phyloP scores from a whole-genome alignment of 2,329 filamentous ascomycete species.

The Phaeosphaeriaceae sp. region DNA sequence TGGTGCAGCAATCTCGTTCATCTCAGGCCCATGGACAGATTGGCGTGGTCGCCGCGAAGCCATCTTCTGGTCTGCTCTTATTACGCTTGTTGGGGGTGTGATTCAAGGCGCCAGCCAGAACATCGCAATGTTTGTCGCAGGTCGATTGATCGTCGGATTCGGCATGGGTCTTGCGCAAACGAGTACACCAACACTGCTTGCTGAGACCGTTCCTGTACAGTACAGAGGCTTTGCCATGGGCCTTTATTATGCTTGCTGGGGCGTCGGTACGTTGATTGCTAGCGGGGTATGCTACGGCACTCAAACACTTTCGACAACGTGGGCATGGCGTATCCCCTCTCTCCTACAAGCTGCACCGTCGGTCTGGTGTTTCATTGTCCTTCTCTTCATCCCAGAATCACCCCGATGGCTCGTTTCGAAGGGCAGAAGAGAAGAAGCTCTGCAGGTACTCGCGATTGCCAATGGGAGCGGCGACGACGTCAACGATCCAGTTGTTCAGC shows the following conservation, averaged over 20 bases:
- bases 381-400: slow-evolving; percentile 53
- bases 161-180: slow-evolving; percentile 64
- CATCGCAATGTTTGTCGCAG: slow-evolving; percentile 61
- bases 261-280: slow-evolving; percentile 59
- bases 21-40: slow-evolving; percentile 50
- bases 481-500: slow-evolving; percentile 57
- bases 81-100: slow-evolving; percentile 59
- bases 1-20: slow-evolving; percentile 47
- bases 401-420: slow-evolving; percentile 58
- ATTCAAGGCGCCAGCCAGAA: slow-evolving; percentile 56
- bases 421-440: slow-evolving; percentile 51
- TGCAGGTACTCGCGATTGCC: slow-evolving; percentile 50
- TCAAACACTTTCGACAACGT: slow-evolving; percentile 48
- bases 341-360: slow-evolving; percentile 53
- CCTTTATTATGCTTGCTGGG: slow-evolving; percentile 58
- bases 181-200: slow-evolving; percentile 65
- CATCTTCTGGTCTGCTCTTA: slow-evolving; percentile 60
- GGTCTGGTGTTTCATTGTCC: slow-evolving; percentile 58
- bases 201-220: slow-evolving; percentile 66
- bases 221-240: slow-evolving; percentile 66
- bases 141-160: slow-evolving; percentile 67
- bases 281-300: slow-evolving; percentile 58
- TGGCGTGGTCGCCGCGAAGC: slow-evolving; percentile 48
- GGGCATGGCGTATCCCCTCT: slow-evolving; percentile 65
- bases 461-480: slow-evolving; percentile 60